These are phyloP conservation scores for Fraxinus greggii DNA, from an alignment of 305 asterid genomes.

Conservation along the genomic window DNA sequence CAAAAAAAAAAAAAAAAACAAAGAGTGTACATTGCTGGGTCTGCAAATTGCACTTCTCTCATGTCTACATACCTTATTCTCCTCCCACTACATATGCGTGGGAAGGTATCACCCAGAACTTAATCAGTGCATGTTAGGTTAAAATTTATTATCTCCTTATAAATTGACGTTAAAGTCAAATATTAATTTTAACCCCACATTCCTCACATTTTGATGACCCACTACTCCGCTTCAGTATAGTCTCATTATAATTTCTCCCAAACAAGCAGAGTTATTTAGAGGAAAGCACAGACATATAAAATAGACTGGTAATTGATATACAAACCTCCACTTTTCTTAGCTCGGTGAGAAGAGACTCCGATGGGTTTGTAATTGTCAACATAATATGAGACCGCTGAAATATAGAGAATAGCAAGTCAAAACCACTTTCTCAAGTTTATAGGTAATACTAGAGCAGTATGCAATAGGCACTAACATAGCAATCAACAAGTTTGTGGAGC, in stretches of 20 bases:
- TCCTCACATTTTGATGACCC: background rate
- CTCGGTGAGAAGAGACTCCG: conserved; percentile 90
- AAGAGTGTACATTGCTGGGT: background rate
- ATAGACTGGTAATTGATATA: conserved; percentile 14
- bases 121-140: background rate
- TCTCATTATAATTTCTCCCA: background rate
- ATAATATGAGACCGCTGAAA: conserved; percentile 79
- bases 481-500: conserved; percentile 14
- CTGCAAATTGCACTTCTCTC: conserved; percentile 7
- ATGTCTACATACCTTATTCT: conserved; percentile 11
- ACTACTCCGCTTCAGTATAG: background rate
- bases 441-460: conserved; percentile 22
- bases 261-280: background rate
- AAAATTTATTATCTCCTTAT: background rate
- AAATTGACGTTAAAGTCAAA: background rate
- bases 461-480: background rate
- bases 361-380: conserved; percentile 85
- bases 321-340: conserved; percentile 96
- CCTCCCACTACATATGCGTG: conserved; percentile 7
- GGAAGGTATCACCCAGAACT: conserved; percentile 13
- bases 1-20: conserved; percentile 1
- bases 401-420: conserved; percentile 33
- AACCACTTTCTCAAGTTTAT: conserved; percentile 25
- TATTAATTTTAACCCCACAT: background rate
- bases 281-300: background rate